Conservation (phyloP, 2,329 filamentous ascomycete genomes). For the Phyllosticta paracitricarpa region DNA sequence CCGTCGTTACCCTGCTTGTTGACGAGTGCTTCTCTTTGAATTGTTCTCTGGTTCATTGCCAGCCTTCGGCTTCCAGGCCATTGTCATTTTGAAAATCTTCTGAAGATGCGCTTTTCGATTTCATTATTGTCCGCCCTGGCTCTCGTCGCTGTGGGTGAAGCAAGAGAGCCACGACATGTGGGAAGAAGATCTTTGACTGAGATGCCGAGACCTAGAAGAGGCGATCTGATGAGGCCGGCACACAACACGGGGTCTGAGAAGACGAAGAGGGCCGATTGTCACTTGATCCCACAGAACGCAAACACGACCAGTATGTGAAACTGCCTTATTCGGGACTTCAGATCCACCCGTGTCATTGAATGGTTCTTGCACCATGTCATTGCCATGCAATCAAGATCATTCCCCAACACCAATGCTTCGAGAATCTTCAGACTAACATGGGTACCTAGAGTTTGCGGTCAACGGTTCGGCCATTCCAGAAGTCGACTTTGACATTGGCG, state of each 20-base stretch:
- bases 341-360: too few relatives aligned
- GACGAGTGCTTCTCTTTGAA: too few relatives aligned
- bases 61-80: too few relatives aligned
- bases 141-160: conserved; percentile 11
- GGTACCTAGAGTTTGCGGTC: conserved; percentile 47
- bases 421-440: conserved; percentile 33
- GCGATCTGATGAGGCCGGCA: conserved; percentile 13
- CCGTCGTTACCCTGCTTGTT: neutral
- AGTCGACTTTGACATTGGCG: conserved; percentile 57
- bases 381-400: neutral
- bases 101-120: neutral
- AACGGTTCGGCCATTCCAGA: conserved; percentile 57
- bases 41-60: too few relatives aligned
- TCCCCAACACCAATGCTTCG: conserved; percentile 16
- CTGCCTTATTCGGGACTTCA: too few relatives aligned
- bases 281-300: conserved; percentile 32
- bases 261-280: conserved; percentile 3
- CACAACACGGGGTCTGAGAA: neutral
- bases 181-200: conserved; percentile 9
- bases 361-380: conserved; percentile 2
- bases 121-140: neutral
- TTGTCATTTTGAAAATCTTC: neutral
- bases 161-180: conserved; percentile 6
- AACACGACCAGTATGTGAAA: conserved; percentile 26
- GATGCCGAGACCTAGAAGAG: conserved; percentile 19